Evolutionary conservation across 352 stramenopile genomes (phyloP).

Genomic region (Poterioochromonas sp.): DNA sequence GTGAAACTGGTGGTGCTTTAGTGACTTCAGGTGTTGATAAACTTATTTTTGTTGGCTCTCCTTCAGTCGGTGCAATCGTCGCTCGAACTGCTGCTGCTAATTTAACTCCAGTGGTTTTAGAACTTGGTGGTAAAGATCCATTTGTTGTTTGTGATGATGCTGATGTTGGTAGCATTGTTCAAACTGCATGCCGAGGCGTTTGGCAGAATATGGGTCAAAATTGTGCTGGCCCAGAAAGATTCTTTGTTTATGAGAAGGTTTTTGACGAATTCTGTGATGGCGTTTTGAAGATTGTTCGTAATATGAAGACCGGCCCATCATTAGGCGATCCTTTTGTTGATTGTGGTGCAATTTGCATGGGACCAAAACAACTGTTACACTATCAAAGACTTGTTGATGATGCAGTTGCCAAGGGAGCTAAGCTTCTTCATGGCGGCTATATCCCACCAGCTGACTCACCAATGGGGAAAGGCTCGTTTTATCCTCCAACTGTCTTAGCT

Average conservation of each 20-base stretch:
- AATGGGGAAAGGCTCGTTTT: slow-evolving; percentile 57
- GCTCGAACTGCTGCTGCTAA: slow-evolving; percentile 69
- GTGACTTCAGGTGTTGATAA: slow-evolving; percentile 67
- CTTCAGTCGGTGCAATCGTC: slow-evolving; percentile 48
- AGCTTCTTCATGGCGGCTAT: slow-evolving; percentile 55
- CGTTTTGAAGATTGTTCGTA: slow-evolving; percentile 46
- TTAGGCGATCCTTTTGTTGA: slow-evolving; percentile 58
- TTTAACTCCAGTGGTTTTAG: slow-evolving; percentile 80
- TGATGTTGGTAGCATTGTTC: slow-evolving; percentile 37
- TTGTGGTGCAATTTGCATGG: slow-evolving; percentile 72
- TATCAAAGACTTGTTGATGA: slow-evolving; percentile 73
- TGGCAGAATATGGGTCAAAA: slow-evolving; percentile 80
- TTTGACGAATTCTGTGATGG: slow-evolving; percentile 52
- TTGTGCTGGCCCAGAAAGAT: slow-evolving; percentile 69
- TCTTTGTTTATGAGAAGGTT: slow-evolving; percentile 72
- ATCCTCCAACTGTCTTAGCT: slow-evolving; percentile 67
- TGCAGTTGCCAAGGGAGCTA: slow-evolving; percentile 67
- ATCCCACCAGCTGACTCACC: slow-evolving; percentile 25
- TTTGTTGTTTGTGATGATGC: slow-evolving; percentile 43
- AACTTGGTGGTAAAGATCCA: slow-evolving; percentile 70
- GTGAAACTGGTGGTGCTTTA: slow-evolving; percentile 62
- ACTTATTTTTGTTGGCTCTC: slow-evolving; percentile 78
- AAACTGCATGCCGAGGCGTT: slow-evolving; percentile 53
- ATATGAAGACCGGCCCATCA: slow-evolving; percentile 62
- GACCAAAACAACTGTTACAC: slow-evolving; percentile 58